These are phyloP conservation scores for Strobilomyces dryophilus DNA, from an alignment of 768 basidiomycete genomes.

Conservation along the genomic window DNA sequence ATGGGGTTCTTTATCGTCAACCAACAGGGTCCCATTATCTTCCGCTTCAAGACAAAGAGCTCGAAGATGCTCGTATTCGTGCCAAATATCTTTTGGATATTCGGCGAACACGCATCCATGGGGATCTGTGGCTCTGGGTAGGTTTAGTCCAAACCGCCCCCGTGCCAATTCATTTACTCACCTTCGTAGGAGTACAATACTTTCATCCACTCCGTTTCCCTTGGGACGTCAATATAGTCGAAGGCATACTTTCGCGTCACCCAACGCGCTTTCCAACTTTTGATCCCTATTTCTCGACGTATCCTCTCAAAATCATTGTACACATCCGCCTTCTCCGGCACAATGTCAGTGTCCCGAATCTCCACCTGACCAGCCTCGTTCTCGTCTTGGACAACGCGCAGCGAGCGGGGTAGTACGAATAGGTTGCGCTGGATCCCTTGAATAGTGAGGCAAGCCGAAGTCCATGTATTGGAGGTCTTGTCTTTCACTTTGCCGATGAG, in stretches of 20 bases:
- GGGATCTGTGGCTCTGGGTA: conserved; percentile 49
- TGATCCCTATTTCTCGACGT: conserved; percentile 66
- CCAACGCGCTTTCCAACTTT: conserved; percentile 74
- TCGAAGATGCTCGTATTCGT: conserved; percentile 93
- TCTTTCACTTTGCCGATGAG: conserved; percentile 92
- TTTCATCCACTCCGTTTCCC: conserved; percentile 88
- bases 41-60: conserved; percentile 87
- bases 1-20: conserved; percentile 74
- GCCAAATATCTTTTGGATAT: conserved; percentile 85
- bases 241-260: conserved; percentile 93
- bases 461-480: conserved; percentile 57
- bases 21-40: conserved; percentile 99
- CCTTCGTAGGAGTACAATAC: conserved; percentile 89
- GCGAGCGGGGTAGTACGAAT: conserved; percentile 78
- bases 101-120: conserved; percentile 67
- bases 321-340: conserved; percentile 68
- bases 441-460: conserved; percentile 85
- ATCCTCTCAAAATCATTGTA: conserved; percentile 81
- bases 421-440: conserved; percentile 86
- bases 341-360: conserved; percentile 67
- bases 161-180: conserved; percentile 31
- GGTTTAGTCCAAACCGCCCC: neutral
- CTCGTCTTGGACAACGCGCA: conserved; percentile 42
- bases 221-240: conserved; percentile 69
- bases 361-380: conserved; percentile 25